Evolutionary conservation across 2,329 filamentous ascomycete genomes (phyloP), one percentile per base, ranked within the genome.

Genomic region (Pseudopyricularia javanii): DNA sequence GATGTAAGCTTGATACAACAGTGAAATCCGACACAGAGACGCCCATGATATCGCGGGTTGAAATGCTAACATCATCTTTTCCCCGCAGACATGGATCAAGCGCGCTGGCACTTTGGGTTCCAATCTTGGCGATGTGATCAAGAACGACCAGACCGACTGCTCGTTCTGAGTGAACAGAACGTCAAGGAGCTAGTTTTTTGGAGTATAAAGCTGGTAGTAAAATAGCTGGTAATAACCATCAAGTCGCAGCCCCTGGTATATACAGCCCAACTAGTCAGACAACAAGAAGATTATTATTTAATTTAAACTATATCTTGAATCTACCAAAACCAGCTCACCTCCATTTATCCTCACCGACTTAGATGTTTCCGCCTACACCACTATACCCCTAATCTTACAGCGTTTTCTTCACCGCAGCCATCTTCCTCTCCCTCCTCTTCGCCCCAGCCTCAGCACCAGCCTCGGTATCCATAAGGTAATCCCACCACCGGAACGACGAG

Each of bases 401-500:
- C 14, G 14, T 37, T 64, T 74, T 75, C 68, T 85, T 76, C 55
- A 80, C 69, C 54, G 74, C 79, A 15, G 49, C 49, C 50, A 88
- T 62, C 79, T 87, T 91, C 69, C 75, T 82, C 70, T 93, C 89
- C 56, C 90, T 80, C 64, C 91, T 84, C 65, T 78, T 80, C 82
- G 90, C 91, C 62, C 86, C 79, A 37, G 91, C 89, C 70, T 94
- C 91, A 37, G 88, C 81, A 52, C 88, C 89, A 58, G 88, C 88
- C 78, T 98, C 91, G 56, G 93, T 98, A 70, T 96, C 91, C 59
- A 97, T 78, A 61, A 84, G 68, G 68, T 86, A 95, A 74, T 98
- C 93, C 93, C 93, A 98, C 93, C 93, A 98, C 69, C 91, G 82
- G 82, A 98, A 98, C 75, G 88, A 95, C 66, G 90, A 95, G 51